Conservation (phyloP, 805 yeast species). For the Metschnikowia matae region DNA sequence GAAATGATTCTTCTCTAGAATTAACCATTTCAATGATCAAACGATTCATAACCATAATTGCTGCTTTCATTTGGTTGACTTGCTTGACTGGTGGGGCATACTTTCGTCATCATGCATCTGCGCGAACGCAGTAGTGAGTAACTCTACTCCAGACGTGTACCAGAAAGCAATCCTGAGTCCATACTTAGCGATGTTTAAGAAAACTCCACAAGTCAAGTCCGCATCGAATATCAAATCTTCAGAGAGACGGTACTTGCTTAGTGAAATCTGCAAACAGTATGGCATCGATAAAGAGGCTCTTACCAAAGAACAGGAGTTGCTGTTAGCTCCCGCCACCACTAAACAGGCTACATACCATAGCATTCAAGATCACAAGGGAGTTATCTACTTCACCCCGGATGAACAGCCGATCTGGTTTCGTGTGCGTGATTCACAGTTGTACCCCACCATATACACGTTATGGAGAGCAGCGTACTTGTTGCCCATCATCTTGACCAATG, state of each 20-base stretch:
- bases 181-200: conserved; percentile 20
- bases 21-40: no score
- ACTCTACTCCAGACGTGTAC: not conserved
- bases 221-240: conserved; percentile 77
- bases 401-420: conserved; percentile 74
- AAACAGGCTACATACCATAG: conserved; percentile 63
- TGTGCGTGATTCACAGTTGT: conserved; percentile 46
- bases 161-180: not conserved
- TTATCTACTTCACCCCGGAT: conserved; percentile 58
- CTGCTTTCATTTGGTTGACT: not conserved
- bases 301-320: conserved; percentile 37
- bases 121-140: not conserved
- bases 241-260: conserved; percentile 59
- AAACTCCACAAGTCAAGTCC: conserved; percentile 53
- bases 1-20: no score
- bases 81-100: not conserved
- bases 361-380: conserved; percentile 50
- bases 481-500: conserved; percentile 69
- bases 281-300: conserved; percentile 36
- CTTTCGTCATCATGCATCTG: conserved; percentile 3
- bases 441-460: conserved; percentile 71
- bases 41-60: no score
- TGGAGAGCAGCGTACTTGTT: conserved; percentile 67
- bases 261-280: conserved; percentile 40
- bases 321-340: conserved; percentile 48